Evolutionary conservation across 352 stramenopile genomes (phyloP).

Genomic region (Aphanomyces cochlioides): DNA sequence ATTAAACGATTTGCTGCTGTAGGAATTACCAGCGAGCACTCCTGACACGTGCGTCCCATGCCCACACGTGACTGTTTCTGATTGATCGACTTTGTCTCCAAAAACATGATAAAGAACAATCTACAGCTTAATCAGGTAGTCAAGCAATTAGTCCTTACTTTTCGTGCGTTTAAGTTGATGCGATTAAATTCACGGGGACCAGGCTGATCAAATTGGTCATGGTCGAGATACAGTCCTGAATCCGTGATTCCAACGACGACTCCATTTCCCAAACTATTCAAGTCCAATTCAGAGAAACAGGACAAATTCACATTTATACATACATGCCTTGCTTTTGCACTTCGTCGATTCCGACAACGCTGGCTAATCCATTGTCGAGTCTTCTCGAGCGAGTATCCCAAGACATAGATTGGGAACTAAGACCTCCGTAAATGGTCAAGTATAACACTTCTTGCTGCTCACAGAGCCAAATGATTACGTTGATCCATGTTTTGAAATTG

Average conservation of each 20-base stretch:
- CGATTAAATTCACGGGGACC: background rate
- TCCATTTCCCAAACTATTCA: constrained; percentile 42
- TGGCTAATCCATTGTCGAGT: constrained; percentile 59
- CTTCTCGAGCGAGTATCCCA: constrained; percentile 34
- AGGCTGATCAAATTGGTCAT: constrained; percentile 78
- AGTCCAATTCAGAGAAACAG: background rate
- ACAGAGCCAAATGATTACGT: constrained; percentile 61
- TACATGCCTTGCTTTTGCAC: constrained; percentile 57
- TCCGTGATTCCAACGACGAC: constrained; percentile 80
- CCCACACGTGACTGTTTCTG: constrained; percentile 62
- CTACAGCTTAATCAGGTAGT: constrained; percentile 35
- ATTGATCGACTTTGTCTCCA: constrained; percentile 62
- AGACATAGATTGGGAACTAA: constrained; percentile 31
- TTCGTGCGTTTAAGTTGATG: constrained; percentile 14
- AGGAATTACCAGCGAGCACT: constrained; percentile 71
- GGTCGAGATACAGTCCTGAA: constrained; percentile 72
- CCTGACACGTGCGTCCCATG: constrained; percentile 88
- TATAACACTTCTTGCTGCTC: constrained; percentile 46
- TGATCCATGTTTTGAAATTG: constrained; percentile 55
- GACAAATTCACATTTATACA: background rate
- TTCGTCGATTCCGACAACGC: constrained; percentile 60
- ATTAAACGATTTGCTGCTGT: constrained; percentile 47
- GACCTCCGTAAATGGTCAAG: constrained; percentile 40
- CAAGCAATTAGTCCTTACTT: background rate
- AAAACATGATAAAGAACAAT: constrained; percentile 77